Conservation (phyloP, 148 eudicot species). For the Persicaria maculosa region DNA sequence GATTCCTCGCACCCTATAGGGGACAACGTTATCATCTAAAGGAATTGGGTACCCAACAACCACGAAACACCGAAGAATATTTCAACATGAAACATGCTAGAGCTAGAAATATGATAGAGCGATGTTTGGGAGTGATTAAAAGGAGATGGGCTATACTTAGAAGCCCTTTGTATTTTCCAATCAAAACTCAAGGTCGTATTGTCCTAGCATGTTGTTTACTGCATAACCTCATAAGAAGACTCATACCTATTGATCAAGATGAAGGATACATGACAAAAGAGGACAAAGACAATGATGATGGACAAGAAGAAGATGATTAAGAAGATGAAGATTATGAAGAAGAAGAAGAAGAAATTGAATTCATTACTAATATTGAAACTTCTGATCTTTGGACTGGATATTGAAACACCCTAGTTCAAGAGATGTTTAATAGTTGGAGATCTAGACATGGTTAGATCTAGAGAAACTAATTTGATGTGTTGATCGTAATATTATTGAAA, state of each 20-base stretch:
- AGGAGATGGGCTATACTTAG: not conserved
- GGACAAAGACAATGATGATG: not conserved
- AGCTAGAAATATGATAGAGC: not conserved
- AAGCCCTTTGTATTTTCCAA: not conserved
- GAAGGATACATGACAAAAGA: not conserved
- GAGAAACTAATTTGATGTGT: too few relatives aligned
- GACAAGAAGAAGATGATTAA: too few relatives aligned
- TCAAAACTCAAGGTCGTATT: not conserved
- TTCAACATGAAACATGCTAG: not conserved
- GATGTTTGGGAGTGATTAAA: not conserved
- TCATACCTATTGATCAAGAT: not conserved
- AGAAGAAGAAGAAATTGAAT: not conserved
- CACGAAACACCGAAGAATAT: not conserved
- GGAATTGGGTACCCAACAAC: not conserved
- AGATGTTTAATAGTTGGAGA: not conserved
- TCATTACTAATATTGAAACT: not conserved
- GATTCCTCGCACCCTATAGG: not conserved
- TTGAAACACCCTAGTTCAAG: not conserved
- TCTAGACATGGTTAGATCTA: not conserved
- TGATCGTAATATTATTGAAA: too few relatives aligned
- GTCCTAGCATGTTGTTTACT: not conserved
- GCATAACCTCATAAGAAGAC: not conserved
- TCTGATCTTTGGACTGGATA: not conserved
- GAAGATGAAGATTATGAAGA: not conserved
- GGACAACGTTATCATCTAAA: not conserved